Evolutionary conservation across 164 flowering plant genomes (phyloP).

Genomic region (Vitis labrusca): DNA sequence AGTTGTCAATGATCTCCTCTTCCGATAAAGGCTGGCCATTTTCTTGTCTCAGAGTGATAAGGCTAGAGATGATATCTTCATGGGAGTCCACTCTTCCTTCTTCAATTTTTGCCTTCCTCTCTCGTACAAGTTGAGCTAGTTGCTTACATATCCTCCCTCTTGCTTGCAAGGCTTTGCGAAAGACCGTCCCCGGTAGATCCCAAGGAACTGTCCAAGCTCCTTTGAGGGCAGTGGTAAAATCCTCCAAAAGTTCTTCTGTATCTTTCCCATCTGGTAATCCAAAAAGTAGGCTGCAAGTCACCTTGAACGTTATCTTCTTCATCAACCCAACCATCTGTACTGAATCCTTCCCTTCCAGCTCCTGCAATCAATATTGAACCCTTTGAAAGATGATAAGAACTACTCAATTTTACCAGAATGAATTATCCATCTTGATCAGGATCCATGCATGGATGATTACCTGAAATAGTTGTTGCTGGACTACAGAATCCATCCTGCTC

Average conservation of each 20-base stretch:
- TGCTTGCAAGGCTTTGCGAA: slow-evolving; percentile 18
- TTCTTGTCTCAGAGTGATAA: slow-evolving; percentile 25
- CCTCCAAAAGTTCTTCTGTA: slow-evolving; percentile 22
- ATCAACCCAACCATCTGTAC: slow-evolving; percentile 12
- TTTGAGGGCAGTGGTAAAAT: slow-evolving; percentile 15
- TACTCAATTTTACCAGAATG: neutral
- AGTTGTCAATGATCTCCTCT: slow-evolving; percentile 19
- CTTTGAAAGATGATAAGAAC: too few relatives aligned
- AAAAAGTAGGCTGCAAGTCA: slow-evolving; percentile 26
- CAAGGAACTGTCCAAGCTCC: slow-evolving; percentile 26
- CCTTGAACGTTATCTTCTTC: slow-evolving; percentile 28
- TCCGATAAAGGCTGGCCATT: slow-evolving; percentile 16
- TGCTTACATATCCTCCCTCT: slow-evolving; percentile 14
- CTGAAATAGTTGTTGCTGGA: too few relatives aligned
- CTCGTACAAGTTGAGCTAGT: slow-evolving; percentile 8
- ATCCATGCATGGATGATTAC: too few relatives aligned
- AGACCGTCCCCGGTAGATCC: slow-evolving; percentile 26
- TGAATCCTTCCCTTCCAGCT: slow-evolving; percentile 16
- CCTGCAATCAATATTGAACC: slow-evolving; percentile 5
- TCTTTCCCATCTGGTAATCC: slow-evolving; percentile 23
- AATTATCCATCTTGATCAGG: neutral
- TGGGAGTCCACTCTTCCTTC: neutral
- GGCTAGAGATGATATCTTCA: slow-evolving; percentile 15
- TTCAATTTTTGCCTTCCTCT: slow-evolving; percentile 11
- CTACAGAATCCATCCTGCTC: slow-evolving; percentile 10